Percentiles rank a stretch among this genome's conserved stretches.
Evolutionary conservation across 805 yeast genomes (phyloP).

Genomic region (Candida morakotiae): DNA sequence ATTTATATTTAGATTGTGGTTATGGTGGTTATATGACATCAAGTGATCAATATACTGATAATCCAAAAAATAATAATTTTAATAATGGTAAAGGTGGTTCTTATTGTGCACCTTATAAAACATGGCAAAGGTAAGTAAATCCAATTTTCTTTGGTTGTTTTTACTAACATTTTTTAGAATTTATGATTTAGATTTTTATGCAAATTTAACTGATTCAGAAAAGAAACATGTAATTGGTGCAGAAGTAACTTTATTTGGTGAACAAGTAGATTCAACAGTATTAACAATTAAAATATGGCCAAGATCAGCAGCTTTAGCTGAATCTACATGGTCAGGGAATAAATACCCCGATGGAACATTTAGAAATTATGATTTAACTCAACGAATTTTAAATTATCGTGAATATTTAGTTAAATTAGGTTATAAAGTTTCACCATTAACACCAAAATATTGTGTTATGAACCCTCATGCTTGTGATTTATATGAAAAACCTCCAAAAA

Average conservation of each 20-base stretch:
- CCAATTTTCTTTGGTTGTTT: constrained; percentile 6
- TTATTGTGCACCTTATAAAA: constrained; percentile 41
- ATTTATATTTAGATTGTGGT: constrained; percentile 40
- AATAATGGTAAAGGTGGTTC: constrained; percentile 31
- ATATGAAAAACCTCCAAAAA: constrained; percentile 5
- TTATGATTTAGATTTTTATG: constrained; percentile 31
- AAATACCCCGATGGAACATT: constrained; percentile 22
- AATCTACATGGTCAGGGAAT: constrained; percentile 39
- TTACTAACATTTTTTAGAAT: constrained; percentile 15
- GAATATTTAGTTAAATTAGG: constrained; percentile 36
- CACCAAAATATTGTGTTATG: constrained; percentile 31
- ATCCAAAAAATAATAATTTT: constrained; percentile 17
- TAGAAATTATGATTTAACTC: constrained; percentile 26
- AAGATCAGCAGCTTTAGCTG: constrained; percentile 39
- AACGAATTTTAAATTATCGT: constrained; percentile 34
- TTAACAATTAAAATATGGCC: constrained; percentile 35
- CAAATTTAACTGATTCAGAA: constrained; percentile 25
- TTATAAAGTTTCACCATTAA: constrained; percentile 27
- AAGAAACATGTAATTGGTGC: constrained; percentile 31
- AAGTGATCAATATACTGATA: constrained; percentile 28
- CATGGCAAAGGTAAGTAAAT: constrained; percentile 26
- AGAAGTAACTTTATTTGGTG: constrained; percentile 38
- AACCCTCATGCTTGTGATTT: constrained; percentile 38
- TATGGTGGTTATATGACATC: constrained; percentile 33
- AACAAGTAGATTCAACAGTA: constrained; percentile 30